These are phyloP conservation scores for Sporothrix mexicana DNA, from an alignment of 2,329 filamentous ascomycete genomes.

Conservation along the genomic window DNA sequence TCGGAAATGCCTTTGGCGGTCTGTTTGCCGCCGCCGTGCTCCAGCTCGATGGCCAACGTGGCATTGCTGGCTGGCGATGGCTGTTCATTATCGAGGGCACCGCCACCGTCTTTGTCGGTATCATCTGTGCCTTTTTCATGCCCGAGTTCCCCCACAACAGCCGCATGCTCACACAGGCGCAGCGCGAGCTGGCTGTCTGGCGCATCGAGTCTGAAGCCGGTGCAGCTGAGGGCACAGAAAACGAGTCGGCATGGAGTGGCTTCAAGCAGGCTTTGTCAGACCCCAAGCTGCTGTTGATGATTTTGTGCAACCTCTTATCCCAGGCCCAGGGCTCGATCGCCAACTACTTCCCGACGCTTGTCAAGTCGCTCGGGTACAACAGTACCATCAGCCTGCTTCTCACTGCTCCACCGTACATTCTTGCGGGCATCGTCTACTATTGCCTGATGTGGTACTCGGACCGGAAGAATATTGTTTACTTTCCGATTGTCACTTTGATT, in stretches of 20 bases:
- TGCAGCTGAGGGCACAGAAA: conserved; percentile 47
- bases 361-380: conserved; percentile 44
- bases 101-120: conserved; percentile 50
- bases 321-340: conserved; percentile 48
- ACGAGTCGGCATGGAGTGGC: conserved; percentile 41
- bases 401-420: conserved; percentile 54
- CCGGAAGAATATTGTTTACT: conserved; percentile 47
- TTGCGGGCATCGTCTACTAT: conserved; percentile 46
- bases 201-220: conserved; percentile 46
- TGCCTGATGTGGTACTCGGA: conserved; percentile 45
- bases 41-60: conserved; percentile 52
- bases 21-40: conserved; percentile 57
- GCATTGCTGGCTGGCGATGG: conserved; percentile 59
- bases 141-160: conserved; percentile 50
- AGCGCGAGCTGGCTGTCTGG: conserved; percentile 46
- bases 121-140: conserved; percentile 46
- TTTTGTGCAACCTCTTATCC: conserved; percentile 42
- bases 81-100: conserved; percentile 54
- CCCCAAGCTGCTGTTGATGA: conserved; percentile 32
- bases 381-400: conserved; percentile 52
- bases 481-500: conserved; percentile 46
- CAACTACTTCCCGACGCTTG: conserved; percentile 44
- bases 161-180: conserved; percentile 42
- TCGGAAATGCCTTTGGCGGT: conserved; percentile 59
- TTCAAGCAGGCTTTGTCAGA: conserved; percentile 32